phyloP scores from a whole-genome alignment of 1,284 basidiomycete species.

The Fomes fomentarius region DNA sequence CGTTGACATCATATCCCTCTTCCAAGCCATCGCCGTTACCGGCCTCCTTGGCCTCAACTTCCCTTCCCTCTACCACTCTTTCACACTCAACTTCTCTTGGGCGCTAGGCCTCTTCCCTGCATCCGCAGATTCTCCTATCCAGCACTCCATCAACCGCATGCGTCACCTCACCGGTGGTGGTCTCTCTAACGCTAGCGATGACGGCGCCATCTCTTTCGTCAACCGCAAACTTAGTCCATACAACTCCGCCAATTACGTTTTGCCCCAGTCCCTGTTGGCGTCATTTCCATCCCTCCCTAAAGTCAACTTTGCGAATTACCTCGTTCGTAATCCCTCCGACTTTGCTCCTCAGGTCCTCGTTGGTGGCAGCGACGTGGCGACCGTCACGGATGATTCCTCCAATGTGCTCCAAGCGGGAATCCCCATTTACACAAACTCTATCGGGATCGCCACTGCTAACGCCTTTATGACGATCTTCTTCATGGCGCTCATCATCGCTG shows the following conservation, averaged over 20 bases:
- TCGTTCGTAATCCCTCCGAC: conserved; percentile 2
- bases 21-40: conserved; percentile 74
- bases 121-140: conserved; percentile 58
- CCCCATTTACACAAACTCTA: conserved; percentile 78
- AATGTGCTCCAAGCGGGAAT: conserved; percentile 79
- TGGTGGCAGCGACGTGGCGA: conserved; percentile 55
- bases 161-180: conserved; percentile 81
- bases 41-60: conserved; percentile 87
- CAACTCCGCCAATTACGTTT: conserved; percentile 43
- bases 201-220: conserved; percentile 71
- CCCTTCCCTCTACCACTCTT: conserved; percentile 81
- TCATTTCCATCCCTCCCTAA: conserved; percentile 18
- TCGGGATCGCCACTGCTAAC: conserved; percentile 78
- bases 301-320: conserved; percentile 24
- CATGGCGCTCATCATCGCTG: conserved; percentile 63
- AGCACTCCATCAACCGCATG: conserved; percentile 82
- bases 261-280: conserved; percentile 16
- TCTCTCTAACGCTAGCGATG: conserved; percentile 59
- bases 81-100: conserved; percentile 89
- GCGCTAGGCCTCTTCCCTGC: conserved; percentile 81
- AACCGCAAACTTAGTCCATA: conserved; percentile 82
- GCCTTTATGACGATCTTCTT: conserved; percentile 86
- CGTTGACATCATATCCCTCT: conserved; percentile 80
- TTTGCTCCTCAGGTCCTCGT: conserved; percentile 14
- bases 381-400: conserved; percentile 64